A percentile compares a stretch with the other conserved stretches of the same genome.
These are phyloP conservation scores for Exutisphaerella laricina DNA, from an alignment of 2,329 filamentous ascomycete species.

Conservation along the genomic window DNA sequence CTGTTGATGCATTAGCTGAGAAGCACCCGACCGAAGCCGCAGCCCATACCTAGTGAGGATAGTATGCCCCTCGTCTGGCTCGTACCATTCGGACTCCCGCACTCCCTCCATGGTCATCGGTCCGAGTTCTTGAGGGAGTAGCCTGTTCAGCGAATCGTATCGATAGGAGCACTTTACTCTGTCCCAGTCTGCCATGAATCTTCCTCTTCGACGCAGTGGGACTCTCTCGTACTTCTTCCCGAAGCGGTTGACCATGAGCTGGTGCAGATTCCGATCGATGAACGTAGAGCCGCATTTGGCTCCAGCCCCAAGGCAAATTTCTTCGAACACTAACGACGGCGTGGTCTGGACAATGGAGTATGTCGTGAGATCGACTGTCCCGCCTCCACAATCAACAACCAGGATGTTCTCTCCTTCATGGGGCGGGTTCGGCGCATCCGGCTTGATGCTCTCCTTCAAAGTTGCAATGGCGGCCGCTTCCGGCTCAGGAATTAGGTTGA, in stretches of 20 bases:
- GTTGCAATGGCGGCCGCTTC: conserved; percentile 21
- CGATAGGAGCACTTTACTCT: conserved; percentile 11
- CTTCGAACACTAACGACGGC: conserved; percentile 12
- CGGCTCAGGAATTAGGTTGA: conserved; percentile 26
- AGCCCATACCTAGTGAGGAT: conserved; percentile 1
- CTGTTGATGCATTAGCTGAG: neutral
- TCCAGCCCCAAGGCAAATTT: conserved; percentile 13
- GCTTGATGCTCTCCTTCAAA: conserved; percentile 10
- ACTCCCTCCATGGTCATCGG: conserved; percentile 7
- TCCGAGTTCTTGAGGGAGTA: neutral
- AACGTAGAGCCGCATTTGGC: conserved; percentile 16
- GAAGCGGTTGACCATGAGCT: conserved; percentile 15
- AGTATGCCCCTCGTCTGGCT: neutral
- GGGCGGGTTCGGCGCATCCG: conserved; percentile 8
- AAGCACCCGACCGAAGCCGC: no score
- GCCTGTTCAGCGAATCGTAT: neutral
- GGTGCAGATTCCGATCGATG: conserved; percentile 15
- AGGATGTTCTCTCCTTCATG: conserved; percentile 12
- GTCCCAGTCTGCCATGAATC: conserved; percentile 16
- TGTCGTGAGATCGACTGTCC: conserved; percentile 17
- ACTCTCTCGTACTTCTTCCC: conserved; percentile 10
- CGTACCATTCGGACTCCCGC: conserved; percentile 2
- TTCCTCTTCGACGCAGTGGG: conserved; percentile 8
- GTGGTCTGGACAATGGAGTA: conserved; percentile 10
- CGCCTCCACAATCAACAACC: conserved; percentile 17